These are phyloP conservation scores for Xenoacremonium recifei DNA, from an alignment of 2,329 filamentous ascomycete species.

Conservation along the genomic window DNA sequence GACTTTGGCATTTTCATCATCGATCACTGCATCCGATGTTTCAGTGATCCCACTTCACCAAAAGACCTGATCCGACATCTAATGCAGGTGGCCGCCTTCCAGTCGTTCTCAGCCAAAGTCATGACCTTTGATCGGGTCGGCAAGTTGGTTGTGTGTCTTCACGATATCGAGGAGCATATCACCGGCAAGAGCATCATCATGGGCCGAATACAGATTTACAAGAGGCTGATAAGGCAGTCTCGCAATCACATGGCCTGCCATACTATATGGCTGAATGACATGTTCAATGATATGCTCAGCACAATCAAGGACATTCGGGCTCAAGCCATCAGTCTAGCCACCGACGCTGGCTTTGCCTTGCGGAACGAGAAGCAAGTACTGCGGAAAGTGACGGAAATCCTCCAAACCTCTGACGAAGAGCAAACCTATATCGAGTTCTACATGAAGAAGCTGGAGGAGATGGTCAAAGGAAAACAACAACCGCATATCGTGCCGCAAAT, in stretches of 20 bases:
- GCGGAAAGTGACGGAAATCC: slow-evolving; percentile 63
- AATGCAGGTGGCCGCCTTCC: slow-evolving; percentile 76
- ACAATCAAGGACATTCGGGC: slow-evolving; percentile 72
- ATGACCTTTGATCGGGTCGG: slow-evolving; percentile 72
- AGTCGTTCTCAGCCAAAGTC: slow-evolving; percentile 72
- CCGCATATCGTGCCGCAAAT: slow-evolving; percentile 73
- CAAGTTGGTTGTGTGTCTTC: slow-evolving; percentile 67
- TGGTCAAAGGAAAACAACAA: slow-evolving; percentile 60
- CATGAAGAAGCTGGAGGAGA: slow-evolving; percentile 62
- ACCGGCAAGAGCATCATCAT: slow-evolving; percentile 79
- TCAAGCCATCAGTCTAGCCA: slow-evolving; percentile 71
- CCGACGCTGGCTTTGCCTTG: slow-evolving; percentile 66
- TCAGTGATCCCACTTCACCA: slow-evolving; percentile 65
- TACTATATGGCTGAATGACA: slow-evolving; percentile 76
- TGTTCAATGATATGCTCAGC: slow-evolving; percentile 81
- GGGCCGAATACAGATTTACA: slow-evolving; percentile 76
- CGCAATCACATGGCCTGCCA: slow-evolving; percentile 68
- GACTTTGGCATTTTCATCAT: slow-evolving; percentile 80
- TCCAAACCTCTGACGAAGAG: slow-evolving; percentile 49
- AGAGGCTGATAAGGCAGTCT: slow-evolving; percentile 70
- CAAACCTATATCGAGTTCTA: slow-evolving; percentile 70
- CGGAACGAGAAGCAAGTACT: slow-evolving; percentile 68
- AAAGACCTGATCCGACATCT: slow-evolving; percentile 79
- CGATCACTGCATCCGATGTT: slow-evolving; percentile 73
- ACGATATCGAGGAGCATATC: slow-evolving; percentile 69